Conservation (phyloP, 306 rosid genomes). For the Urtica urens region DNA sequence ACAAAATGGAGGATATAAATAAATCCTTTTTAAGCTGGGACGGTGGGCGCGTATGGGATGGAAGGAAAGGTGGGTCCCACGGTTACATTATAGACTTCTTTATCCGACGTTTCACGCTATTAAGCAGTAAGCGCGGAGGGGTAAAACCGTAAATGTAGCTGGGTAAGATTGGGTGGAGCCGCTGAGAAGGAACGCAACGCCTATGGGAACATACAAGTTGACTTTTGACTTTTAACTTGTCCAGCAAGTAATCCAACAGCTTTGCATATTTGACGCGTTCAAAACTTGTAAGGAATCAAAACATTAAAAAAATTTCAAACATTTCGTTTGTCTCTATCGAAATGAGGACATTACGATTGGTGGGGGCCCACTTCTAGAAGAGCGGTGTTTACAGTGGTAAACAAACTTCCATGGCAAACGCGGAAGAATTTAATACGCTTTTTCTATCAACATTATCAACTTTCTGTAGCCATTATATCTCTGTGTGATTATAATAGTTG, state of each 20-base stretch:
- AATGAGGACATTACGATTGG: not conserved
- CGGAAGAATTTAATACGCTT: no score
- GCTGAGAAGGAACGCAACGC: not conserved
- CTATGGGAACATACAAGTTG: not conserved
- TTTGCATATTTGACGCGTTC: slow-evolving; percentile 30
- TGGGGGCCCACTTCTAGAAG: slow-evolving; percentile 1
- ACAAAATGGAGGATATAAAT: no score
- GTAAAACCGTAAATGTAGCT: not conserved
- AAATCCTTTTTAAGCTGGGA: no score
- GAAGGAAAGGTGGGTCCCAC: no score
- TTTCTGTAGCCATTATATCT: not conserved
- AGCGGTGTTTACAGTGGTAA: not conserved
- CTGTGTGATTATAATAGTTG: no score
- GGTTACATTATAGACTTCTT: no score
- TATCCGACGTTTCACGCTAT: no score
- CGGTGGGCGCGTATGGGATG: no score
- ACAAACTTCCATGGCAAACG: not conserved
- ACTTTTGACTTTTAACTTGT: slow-evolving; percentile 22
- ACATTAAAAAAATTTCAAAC: not conserved
- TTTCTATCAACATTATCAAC: no score
- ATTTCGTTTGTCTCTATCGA: not conserved
- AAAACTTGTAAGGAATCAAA: slow-evolving; percentile 11
- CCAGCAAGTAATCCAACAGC: slow-evolving; percentile 22
- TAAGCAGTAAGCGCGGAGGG: not conserved
- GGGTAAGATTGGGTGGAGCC: not conserved